Base-by-base conservation (phyloP, 2,329 filamentous ascomycete genomes). In the Aspergillus ochraceoroseus region DNA sequence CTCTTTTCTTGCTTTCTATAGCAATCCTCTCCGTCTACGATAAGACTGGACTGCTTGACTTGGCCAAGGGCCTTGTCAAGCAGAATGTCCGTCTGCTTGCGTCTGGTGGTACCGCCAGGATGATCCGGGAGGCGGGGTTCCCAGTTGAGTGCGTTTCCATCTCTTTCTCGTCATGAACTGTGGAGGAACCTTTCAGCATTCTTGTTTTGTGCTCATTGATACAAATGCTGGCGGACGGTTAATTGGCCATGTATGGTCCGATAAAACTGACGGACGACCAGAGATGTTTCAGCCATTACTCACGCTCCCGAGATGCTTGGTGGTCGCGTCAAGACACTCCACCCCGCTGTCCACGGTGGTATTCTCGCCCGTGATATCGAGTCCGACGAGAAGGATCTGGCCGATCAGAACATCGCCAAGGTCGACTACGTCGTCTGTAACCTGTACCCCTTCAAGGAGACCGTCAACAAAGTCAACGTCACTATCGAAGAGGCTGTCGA, bases 401-500 rank as follows among this genome's bases (percentile, higher is more conserved):
- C 87, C 36, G 85, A 92, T 67, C 87, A 94, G 71, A 92, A 88
- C 70, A 95, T 95, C 65, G 78, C 85, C 72, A 94, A 94, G 72
- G 87, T 95, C 45, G 87, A 94, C 76, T 94, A 83, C 58, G 87
- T 95, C 56, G 84, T 98, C 64, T 96, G 92, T 83, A 98, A 98
- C 72, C 78, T 98, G 41, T 96, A 98, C 70, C 92, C 92, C 8
- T 98, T 98, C 81, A 95, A 95, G 74, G 89, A 96, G 65, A 98
- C 92, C 20, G 82, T 98, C 56, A 85, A 88, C 57, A 94, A 95
- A 76, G 82, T 94, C 73, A 94, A 95, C 61, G 92, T 98, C 59
- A 96, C 90, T 47, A 86, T 98, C 49, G 81, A 87, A 36, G 90
- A 98, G 71, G 92, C 92, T 36, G 90, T 98, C 26, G 92, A 98